Evolutionary conservation across 2,329 filamentous ascomycete species (phyloP), one percentile per base, ranked within the genome.

Genomic region (Trichoderma lentiforme): DNA sequence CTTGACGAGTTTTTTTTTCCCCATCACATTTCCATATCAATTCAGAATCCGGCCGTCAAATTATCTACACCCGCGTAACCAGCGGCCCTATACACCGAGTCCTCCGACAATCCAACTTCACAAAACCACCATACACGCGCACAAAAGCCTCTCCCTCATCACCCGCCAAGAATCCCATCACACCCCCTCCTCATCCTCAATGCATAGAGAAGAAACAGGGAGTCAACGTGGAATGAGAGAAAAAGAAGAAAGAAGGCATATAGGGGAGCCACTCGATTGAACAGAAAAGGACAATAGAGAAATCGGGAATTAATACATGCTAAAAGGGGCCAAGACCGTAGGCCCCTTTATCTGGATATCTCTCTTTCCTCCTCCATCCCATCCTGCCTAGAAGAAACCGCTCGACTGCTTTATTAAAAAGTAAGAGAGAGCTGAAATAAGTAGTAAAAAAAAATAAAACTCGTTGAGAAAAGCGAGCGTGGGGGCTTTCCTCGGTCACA

Each of bases 261-360:
- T 64, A 72, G 53, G 57, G 39, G 28, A 21, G 56, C 30, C 69
- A 60, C 66, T 68, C 63, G 58, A 68, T 71, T 63, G 15, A 74
- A 74, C 61, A 76, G 73, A 73, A 74, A 63, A 76, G 73, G 75
- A 74, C 75, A 75, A 76, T 73, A 61, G 73, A 73, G 77, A 80
- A 80, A 80, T 80, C 79, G 78, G 82, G 81, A 80, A 82, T 81
- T 85, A 86, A 84, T 86, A 86, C 83, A 86, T 84, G 81, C 81
- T 82, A 78, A 83, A 78, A 83, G 82, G 78, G 81, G 80, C 77
- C 76, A 51, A 53, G 18, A 69, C 74, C 74, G 75, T 74, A 75
- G 76, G 79, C 76, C 76, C 77, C 74, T 71, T 75, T 76, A 77
- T 65, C 57, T 64, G 57, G 62, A 71, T 66, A 64, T 70, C 60